phyloP scores from a whole-genome alignment of 1,139 yeast species.

The Saccharomyces hybrid region DNA sequence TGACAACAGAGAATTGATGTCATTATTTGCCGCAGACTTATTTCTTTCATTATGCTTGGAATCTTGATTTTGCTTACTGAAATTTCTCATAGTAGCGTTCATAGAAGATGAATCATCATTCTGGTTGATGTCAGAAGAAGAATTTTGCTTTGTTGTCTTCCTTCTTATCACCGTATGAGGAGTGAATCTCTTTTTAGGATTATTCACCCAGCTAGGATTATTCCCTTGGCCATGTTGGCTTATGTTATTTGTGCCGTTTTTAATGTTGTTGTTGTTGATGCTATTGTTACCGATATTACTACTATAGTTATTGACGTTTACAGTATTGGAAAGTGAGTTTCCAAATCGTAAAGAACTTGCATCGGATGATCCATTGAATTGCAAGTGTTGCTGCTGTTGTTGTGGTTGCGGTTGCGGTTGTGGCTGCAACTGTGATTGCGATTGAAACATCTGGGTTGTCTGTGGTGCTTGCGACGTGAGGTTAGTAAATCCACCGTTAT shows the following conservation, averaged over 20 bases:
- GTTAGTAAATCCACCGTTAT: constrained; percentile 7
- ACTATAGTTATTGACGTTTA: not conserved
- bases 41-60: not conserved
- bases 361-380: constrained; percentile 7
- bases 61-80: not conserved
- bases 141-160: constrained; percentile 15
- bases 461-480: constrained; percentile 12
- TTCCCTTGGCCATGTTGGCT: constrained; percentile 16
- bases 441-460: not conserved
- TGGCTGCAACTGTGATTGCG: not conserved
- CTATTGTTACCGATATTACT: not conserved
- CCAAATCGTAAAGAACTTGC: constrained; percentile 5
- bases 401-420: constrained; percentile 6
- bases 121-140: not conserved
- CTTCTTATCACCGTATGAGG: constrained; percentile 46
- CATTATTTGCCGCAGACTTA: not conserved
- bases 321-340: constrained; percentile 2
- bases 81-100: constrained; percentile 16
- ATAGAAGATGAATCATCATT: constrained; percentile 17
- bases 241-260: constrained; percentile 6
- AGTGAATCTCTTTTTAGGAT: constrained; percentile 49
- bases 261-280: not conserved
- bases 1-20: not conserved
- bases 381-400: constrained; percentile 14
- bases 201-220: constrained; percentile 42